These are phyloP conservation scores for Rhytidiadelphus loreus DNA, from an alignment of 225 moss, liverwort and hornwort species.

Conservation along the genomic window DNA sequence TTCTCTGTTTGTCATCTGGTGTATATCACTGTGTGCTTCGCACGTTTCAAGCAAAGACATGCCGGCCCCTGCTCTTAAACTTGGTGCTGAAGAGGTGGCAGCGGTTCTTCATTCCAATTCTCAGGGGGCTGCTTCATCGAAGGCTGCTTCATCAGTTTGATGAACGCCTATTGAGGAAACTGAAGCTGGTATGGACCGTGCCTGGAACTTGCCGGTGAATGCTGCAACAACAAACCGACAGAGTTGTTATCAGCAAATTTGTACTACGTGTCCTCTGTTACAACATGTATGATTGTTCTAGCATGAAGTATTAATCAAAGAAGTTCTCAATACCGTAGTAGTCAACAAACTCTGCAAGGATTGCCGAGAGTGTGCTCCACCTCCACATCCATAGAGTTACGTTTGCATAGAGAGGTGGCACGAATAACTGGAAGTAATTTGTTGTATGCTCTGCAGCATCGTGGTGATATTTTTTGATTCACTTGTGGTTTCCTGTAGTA, in stretches of 20 bases:
- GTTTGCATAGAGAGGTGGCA: background rate
- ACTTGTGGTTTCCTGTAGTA: conserved; percentile 5
- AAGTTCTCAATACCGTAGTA: background rate
- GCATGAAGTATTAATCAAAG: background rate
- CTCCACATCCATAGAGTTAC: background rate
- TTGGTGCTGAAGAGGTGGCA: conserved; percentile 46
- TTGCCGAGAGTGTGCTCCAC: background rate
- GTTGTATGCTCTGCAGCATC: conserved; percentile 14
- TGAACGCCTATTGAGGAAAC: background rate
- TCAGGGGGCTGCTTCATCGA: conserved; percentile 11
- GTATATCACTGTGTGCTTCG: conserved; percentile 42
- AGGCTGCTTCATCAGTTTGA: conserved; percentile 8
- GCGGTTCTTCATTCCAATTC: conserved; percentile 29
- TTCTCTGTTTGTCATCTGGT: conserved; percentile 47
- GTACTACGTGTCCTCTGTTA: background rate
- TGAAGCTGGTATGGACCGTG: background rate
- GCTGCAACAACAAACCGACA: background rate
- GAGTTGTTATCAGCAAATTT: background rate
- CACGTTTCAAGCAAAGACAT: conserved; percentile 31
- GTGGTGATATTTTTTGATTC: conserved; percentile 11
- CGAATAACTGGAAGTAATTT: background rate
- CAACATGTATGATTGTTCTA: background rate
- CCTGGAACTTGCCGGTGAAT: background rate
- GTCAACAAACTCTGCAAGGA: background rate
- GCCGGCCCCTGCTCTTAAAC: conserved; percentile 39